Evolutionary conservation across 2,329 filamentous ascomycete genomes (phyloP).

Genomic region (Rhynchosporium agropyri): DNA sequence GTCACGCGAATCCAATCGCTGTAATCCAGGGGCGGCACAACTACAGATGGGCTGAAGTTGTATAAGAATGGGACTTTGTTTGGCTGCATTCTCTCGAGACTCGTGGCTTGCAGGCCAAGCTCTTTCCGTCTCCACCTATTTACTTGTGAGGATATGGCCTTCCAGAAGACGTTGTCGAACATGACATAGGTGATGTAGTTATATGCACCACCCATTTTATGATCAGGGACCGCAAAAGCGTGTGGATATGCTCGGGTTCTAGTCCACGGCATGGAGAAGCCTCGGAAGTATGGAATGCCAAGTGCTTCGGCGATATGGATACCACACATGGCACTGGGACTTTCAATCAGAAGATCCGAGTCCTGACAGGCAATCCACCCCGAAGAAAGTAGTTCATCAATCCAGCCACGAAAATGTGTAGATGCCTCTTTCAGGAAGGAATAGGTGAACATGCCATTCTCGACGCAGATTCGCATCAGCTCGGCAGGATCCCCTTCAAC

Average conservation of each 20-base stretch:
- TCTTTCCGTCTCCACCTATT: constrained; percentile 89
- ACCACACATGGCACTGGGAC: constrained; percentile 93
- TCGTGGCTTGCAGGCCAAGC: constrained; percentile 78
- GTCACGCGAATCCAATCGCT: constrained; percentile 98
- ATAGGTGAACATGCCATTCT: constrained; percentile 95
- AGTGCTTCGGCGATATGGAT: constrained; percentile 97
- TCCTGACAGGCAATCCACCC: constrained; percentile 84
- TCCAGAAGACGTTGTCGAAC: constrained; percentile 98
- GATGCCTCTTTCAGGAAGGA: constrained; percentile 88
- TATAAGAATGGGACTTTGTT: constrained; percentile 99
- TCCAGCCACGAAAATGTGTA: constrained; percentile 88
- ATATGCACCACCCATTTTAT: constrained; percentile 93
- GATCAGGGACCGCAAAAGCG: constrained; percentile 89
- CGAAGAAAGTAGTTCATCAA: constrained; percentile 82
- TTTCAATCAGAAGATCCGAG: constrained; percentile 90
- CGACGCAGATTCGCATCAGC: constrained; percentile 93
- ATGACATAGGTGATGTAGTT: constrained; percentile 95
- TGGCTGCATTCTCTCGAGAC: constrained; percentile 85
- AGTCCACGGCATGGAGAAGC: constrained; percentile 99
- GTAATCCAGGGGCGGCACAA: constrained; percentile 92
- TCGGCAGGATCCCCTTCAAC: constrained; percentile 92
- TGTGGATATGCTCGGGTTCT: constrained; percentile 94
- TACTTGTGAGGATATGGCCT: constrained; percentile 84
- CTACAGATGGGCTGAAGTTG: constrained; percentile 93
- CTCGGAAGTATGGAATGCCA: constrained; percentile 91